Conservation (phyloP, 345 rosid genomes). For the Citrus mangshanensis region DNA sequence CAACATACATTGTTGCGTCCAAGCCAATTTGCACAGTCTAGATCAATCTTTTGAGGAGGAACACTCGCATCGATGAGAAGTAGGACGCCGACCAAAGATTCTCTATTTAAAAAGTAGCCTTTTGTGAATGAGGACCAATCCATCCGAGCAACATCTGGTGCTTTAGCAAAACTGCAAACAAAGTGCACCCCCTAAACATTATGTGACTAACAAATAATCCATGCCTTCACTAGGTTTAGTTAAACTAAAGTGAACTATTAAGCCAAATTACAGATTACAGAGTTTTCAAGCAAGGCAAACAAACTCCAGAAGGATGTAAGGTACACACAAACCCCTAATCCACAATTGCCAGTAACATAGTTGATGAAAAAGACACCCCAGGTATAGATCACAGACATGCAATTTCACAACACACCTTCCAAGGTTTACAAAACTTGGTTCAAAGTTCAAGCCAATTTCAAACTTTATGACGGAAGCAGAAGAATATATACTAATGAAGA, state of each 20-base stretch:
- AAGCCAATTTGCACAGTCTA: conserved; percentile 96
- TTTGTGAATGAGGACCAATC: conserved; percentile 95
- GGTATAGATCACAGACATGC: background rate
- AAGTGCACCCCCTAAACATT: background rate
- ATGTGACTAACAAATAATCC: background rate
- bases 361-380: background rate
- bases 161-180: conserved; percentile 71
- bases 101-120: conserved; percentile 86
- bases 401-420: too few species aligned
- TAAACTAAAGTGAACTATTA: background rate
- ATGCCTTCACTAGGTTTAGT: background rate
- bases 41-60: conserved; percentile 88
- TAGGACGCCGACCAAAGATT: conserved; percentile 66
- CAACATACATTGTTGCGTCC: conserved; percentile 71
- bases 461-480: background rate
- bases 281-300: background rate
- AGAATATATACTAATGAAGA: background rate
- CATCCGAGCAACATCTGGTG: conserved; percentile 68
- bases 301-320: background rate
- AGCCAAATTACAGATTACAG: background rate
- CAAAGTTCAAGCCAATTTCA: background rate
- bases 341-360: background rate
- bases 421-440: background rate
- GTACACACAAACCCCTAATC: background rate
- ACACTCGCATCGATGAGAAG: conserved; percentile 90